Base-by-base conservation (phyloP, 2,329 filamentous ascomycete genomes). In the Chrysosporium queenslandicum region DNA sequence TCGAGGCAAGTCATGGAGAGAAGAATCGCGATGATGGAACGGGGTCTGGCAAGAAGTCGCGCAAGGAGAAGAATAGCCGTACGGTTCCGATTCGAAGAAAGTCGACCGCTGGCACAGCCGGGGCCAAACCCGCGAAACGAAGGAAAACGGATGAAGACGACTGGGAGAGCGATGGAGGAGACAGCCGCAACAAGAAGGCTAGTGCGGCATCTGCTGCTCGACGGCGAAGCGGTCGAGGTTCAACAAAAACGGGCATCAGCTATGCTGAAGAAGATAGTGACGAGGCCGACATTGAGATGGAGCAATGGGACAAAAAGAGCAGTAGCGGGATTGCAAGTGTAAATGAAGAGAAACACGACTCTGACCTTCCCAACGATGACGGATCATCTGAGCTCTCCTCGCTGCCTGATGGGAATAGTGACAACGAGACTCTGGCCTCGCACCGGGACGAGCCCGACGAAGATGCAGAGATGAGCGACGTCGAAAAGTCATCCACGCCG, bases 231-330 rank as follows among this genome's bases (percentile, higher is more conserved):
- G 68, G 60, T 53, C 65, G 68, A 49, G 67, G 63, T 18, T 62
- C 61, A 4, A 62, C 61, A 9, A 65, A 64, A 21, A 60, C 64
- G 29, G 61, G 61, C 12, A 63, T 74, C 55, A 72, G 66, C 55
- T 73, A 74, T 55, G 68, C 63, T 4, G 72, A 75, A 52, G 67
- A 65, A 18, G 68, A 70, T 54, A 73, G 68, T 40, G 70, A 70
- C 30, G 70, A 73, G 32, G 70, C 71, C 18, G 70, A 73, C 46
- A 58, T 64, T 37, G 69, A 73, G 49, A 69, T 73, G 62, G 63
- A 67, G 32, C 64, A 69, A 36, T 66, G 63, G 61, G 61, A 69
- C 30, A n/a, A n/a, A n/a, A 55, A 67, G 54, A 57, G 61, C 14
- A 53, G 63, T 18, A 55, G 59, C 16, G 30, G 32, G 29, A 11